phyloP scores from a whole-genome alignment of 2,329 filamentous ascomycete genomes.

The Trichophyton verrucosum region DNA sequence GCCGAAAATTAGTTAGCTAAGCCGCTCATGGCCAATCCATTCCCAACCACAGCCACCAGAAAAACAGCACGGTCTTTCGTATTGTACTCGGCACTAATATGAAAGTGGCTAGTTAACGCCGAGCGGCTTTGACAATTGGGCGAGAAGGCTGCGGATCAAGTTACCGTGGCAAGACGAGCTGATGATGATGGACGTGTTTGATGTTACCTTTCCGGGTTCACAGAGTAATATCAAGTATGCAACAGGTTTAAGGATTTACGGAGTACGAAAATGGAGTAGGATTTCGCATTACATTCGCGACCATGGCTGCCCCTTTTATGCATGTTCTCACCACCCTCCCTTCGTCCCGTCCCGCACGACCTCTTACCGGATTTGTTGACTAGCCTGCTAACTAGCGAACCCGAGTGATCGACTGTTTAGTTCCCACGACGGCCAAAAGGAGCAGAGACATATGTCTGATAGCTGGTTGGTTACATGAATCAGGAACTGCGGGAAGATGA shows the following conservation, averaged over 20 bases:
- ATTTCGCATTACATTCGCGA: constrained; percentile 2
- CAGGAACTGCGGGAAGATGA: background rate
- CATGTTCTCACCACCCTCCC: background rate
- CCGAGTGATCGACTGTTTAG: background rate
- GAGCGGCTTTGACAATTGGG: background rate
- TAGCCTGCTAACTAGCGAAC: background rate
- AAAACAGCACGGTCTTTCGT: background rate
- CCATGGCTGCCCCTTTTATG: background rate
- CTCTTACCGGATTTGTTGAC: background rate
- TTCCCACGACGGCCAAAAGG: background rate
- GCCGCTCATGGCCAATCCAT: background rate
- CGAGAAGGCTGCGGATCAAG: background rate
- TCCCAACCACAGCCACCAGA: background rate
- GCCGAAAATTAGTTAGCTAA: background rate
- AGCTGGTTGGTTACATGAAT: background rate
- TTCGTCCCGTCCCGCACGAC: constrained; percentile 1
- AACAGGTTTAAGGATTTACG: background rate
- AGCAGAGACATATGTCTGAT: background rate
- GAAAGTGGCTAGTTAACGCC: background rate
- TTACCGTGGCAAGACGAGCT: constrained; percentile 3
- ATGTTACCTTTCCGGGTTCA: background rate
- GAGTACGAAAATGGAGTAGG: background rate
- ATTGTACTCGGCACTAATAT: background rate
- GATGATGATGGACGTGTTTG: background rate
- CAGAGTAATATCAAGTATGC: background rate